Percentiles rank a stretch among this genome's conserved stretches.
Conservation (phyloP, 2,329 filamentous ascomycete species). For the Arthroderma uncinatum region DNA sequence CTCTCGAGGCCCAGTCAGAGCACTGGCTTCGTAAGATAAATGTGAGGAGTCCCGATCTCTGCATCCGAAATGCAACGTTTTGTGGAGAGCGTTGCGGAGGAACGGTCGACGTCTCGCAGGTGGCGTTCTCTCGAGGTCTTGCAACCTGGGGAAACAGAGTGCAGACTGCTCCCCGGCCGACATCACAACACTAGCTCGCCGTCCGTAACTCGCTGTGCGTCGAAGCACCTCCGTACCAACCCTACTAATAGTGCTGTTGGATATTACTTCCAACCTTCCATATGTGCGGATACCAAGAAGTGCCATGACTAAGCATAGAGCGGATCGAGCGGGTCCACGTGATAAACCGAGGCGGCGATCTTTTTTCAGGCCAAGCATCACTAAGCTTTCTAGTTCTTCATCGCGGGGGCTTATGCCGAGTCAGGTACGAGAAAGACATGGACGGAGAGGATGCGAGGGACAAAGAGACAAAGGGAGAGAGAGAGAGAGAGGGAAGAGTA, state of each 20-base stretch:
- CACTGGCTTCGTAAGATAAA: background rate
- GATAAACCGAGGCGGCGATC: background rate
- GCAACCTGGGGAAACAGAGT: too few species aligned
- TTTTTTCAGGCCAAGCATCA: background rate
- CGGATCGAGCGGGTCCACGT: background rate
- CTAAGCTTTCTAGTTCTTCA: conserved; percentile 3
- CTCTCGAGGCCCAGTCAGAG: background rate
- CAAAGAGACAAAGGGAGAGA: background rate
- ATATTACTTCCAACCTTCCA: too few species aligned
- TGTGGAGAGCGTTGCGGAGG: background rate
- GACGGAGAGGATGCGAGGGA: too few species aligned
- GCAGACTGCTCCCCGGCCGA: too few species aligned
- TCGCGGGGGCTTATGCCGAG: background rate
- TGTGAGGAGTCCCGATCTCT: conserved; percentile 1
- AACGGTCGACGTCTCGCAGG: too few species aligned
- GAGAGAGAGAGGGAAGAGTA: background rate
- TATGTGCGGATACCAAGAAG: too few species aligned
- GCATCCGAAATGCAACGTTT: background rate
- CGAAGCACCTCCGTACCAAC: background rate
- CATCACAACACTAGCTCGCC: too few species aligned
- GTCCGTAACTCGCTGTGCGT: too few species aligned
- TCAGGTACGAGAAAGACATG: background rate
- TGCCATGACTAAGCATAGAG: background rate
- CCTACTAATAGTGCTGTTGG: too few species aligned
- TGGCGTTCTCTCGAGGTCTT: too few species aligned